A percentile compares a stretch with the other conserved stretches of the same genome.
phyloP scores from a whole-genome alignment of 2,329 filamentous ascomycete genomes.

The Pseudogymnoascus sp. region DNA sequence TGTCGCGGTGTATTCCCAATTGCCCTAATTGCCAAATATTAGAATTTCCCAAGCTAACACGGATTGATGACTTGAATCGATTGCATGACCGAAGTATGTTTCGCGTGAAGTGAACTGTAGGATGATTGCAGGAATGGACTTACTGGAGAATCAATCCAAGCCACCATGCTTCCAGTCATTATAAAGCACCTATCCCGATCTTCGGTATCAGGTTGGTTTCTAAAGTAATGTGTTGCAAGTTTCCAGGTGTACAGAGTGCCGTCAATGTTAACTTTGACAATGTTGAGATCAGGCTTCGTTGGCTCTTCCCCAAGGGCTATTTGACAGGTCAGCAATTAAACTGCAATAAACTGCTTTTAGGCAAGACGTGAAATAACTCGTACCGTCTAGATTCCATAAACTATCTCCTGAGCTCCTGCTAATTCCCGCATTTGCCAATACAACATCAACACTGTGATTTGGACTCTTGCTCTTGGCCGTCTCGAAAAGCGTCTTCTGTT shows the following conservation, averaged over 20 bases:
- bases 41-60: not conserved
- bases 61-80: not conserved
- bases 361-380: not conserved
- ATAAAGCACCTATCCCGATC: slow-evolving; percentile 41
- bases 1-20: slow-evolving; percentile 34
- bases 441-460: slow-evolving; percentile 36
- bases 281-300: slow-evolving; percentile 35
- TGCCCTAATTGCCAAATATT: not conserved
- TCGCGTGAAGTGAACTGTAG: not conserved
- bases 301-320: slow-evolving; percentile 13
- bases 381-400: slow-evolving; percentile 34
- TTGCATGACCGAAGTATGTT: not conserved
- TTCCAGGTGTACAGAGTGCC: slow-evolving; percentile 41
- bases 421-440: slow-evolving; percentile 43
- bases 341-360: not conserved
- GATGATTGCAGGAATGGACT: slow-evolving; percentile 20
- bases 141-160: slow-evolving; percentile 40
- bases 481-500: slow-evolving; percentile 37
- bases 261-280: slow-evolving; percentile 35
- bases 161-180: slow-evolving; percentile 41
- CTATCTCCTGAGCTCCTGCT: slow-evolving; percentile 28
- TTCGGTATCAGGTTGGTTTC: slow-evolving; percentile 29
- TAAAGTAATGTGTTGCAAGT: slow-evolving; percentile 40
- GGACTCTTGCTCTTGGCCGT: slow-evolving; percentile 32
- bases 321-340: not conserved